These are phyloP conservation scores for Plasmopara viticola DNA, from an alignment of 352 stramenopile species.

Conservation along the genomic window DNA sequence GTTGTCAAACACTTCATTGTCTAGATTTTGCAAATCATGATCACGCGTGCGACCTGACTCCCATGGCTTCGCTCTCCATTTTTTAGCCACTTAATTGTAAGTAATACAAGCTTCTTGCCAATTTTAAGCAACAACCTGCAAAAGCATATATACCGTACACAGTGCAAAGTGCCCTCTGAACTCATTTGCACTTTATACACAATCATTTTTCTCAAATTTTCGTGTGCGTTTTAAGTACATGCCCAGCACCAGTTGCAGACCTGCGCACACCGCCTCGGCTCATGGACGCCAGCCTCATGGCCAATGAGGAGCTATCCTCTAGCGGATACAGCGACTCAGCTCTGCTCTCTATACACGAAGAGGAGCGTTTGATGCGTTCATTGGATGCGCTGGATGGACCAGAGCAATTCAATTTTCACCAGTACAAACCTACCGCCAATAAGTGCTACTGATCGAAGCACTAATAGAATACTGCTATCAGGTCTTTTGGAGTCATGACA, in stretches of 20 bases:
- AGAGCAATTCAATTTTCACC: constrained; percentile 38
- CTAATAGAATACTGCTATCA: constrained; percentile 15
- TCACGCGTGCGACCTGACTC: too few species aligned
- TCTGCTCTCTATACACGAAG: constrained; percentile 10
- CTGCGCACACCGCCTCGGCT: constrained; percentile 15
- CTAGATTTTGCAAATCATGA: too few species aligned
- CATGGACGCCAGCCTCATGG: constrained; percentile 32
- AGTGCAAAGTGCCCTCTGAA: too few species aligned
- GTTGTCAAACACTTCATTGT: too few species aligned
- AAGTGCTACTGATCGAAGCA: constrained; percentile 1
- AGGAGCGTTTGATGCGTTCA: constrained; percentile 10
- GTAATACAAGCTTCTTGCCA: too few species aligned
- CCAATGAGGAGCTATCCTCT: constrained; percentile 21
- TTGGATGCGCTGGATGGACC: constrained; percentile 16
- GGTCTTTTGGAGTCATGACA: constrained; percentile 51
- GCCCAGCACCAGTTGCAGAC: constrained; percentile 10
- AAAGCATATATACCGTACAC: too few species aligned
- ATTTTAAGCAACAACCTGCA: too few species aligned
- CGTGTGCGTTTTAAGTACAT: neutral
- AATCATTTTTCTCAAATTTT: neutral
- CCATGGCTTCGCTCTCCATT: too few species aligned
- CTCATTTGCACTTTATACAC: too few species aligned
- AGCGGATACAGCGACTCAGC: constrained; percentile 7
- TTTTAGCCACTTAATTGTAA: too few species aligned
- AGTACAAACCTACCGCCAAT: constrained; percentile 8